These are phyloP conservation scores for Toxicodendron radicans DNA, from an alignment of 345 rosid species.

Conservation along the genomic window DNA sequence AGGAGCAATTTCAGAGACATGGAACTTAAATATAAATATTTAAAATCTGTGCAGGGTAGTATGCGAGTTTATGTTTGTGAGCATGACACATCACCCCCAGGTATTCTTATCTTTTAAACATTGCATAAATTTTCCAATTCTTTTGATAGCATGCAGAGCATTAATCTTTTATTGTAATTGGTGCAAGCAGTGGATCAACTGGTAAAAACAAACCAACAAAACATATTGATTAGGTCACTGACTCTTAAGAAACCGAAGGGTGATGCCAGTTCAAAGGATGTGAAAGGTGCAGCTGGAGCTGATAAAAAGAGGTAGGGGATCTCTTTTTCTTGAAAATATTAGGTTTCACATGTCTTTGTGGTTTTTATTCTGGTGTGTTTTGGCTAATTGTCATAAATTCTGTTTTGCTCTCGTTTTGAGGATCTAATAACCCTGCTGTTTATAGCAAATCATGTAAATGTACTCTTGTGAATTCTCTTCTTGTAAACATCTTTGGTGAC, in stretches of 20 bases:
- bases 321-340: constrained; percentile 11
- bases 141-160: constrained; percentile 4
- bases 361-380: background rate
- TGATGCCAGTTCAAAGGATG: constrained; percentile 59
- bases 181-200: constrained; percentile 58
- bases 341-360: constrained; percentile 4
- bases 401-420: background rate
- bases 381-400: background rate
- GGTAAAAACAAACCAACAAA: constrained; percentile 86
- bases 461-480: background rate
- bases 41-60: constrained; percentile 61
- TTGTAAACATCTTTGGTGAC: background rate
- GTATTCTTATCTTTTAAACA: constrained; percentile 31
- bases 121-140: background rate
- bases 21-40: constrained; percentile 8
- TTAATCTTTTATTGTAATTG: background rate
- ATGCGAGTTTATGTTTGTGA: constrained; percentile 76
- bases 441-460: background rate
- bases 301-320: constrained; percentile 73
- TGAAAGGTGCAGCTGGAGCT: constrained; percentile 45
- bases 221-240: constrained; percentile 89
- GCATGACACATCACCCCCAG: constrained; percentile 84
- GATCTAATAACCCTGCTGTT: background rate
- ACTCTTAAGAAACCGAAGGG: constrained; percentile 65
- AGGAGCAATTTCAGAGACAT: background rate